Conservation (phyloP, 768 basidiomycete genomes). For the Myochromella boudieri region DNA sequence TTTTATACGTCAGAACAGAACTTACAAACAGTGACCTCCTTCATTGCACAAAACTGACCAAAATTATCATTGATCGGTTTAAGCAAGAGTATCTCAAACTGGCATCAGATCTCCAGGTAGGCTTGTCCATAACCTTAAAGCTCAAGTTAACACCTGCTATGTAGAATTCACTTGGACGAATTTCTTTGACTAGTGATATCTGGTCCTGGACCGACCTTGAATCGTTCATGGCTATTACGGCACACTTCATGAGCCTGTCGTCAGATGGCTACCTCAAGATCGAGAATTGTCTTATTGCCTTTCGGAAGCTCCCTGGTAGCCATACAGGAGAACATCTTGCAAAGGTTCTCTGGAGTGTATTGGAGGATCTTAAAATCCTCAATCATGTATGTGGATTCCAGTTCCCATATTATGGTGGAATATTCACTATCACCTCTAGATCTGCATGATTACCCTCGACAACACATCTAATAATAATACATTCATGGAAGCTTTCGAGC, state of each 20-base stretch:
- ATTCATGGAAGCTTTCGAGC: not conserved
- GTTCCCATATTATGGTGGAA: no score
- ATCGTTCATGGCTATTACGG: constrained; percentile 18
- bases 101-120: constrained; percentile 14
- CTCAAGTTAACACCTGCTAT: not conserved
- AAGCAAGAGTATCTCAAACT: constrained; percentile 16
- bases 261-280: constrained; percentile 13
- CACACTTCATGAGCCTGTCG: constrained; percentile 11
- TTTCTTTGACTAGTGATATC: not conserved
- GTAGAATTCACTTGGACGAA: constrained; percentile 15
- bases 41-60: constrained; percentile 23
- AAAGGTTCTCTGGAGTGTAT: constrained; percentile 10
- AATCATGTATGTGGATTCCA: constrained; percentile 1
- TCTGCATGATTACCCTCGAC: constrained; percentile 25
- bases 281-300: constrained; percentile 16
- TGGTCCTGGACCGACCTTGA: not conserved
- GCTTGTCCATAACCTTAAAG: no score
- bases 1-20: constrained; percentile 21
- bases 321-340: constrained; percentile 15
- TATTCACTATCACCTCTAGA: no score
- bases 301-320: constrained; percentile 4
- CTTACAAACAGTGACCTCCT: constrained; percentile 25
- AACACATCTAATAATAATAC: constrained; percentile 22
- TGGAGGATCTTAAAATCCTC: constrained; percentile 7
- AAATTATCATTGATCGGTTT: constrained; percentile 19